These are phyloP conservation scores for Turnera subulata DNA, from an alignment of 345 rosid species.

Conservation along the genomic window DNA sequence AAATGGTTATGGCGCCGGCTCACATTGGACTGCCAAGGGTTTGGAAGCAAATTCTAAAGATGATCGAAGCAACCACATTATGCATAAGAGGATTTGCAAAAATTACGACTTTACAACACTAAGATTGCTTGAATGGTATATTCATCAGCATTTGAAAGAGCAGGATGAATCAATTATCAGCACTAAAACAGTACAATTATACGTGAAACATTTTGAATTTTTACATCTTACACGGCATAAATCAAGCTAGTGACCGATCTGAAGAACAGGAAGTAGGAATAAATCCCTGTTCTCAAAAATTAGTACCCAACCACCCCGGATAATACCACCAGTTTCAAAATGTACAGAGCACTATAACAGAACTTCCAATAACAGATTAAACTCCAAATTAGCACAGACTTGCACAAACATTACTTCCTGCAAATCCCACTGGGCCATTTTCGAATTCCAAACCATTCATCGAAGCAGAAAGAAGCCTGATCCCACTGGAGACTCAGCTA, in stretches of 20 bases:
- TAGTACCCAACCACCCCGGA: background rate
- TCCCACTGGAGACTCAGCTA: constrained; percentile 8
- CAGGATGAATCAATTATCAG: background rate
- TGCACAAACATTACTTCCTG: background rate
- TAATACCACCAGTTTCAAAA: background rate
- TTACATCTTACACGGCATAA: background rate
- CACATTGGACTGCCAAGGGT: background rate
- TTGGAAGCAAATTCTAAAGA: no score
- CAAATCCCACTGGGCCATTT: constrained; percentile 3
- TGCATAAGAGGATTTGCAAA: background rate
- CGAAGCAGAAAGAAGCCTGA: background rate
- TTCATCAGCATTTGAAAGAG: no score
- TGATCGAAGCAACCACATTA: background rate
- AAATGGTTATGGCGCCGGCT: background rate
- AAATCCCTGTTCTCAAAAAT: background rate
- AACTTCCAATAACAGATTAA: constrained; percentile 6
- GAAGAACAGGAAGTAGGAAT: background rate
- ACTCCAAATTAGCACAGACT: background rate
- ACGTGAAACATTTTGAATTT: background rate
- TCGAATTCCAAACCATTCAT: constrained; percentile 12
- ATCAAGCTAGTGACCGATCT: background rate
- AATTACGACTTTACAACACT: no score
- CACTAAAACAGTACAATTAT: background rate
- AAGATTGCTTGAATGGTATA: no score
- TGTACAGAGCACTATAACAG: background rate